Evolutionary conservation across 108 stramenopile species (phyloP).

Genomic region (Aurantiochytrium sp.): DNA sequence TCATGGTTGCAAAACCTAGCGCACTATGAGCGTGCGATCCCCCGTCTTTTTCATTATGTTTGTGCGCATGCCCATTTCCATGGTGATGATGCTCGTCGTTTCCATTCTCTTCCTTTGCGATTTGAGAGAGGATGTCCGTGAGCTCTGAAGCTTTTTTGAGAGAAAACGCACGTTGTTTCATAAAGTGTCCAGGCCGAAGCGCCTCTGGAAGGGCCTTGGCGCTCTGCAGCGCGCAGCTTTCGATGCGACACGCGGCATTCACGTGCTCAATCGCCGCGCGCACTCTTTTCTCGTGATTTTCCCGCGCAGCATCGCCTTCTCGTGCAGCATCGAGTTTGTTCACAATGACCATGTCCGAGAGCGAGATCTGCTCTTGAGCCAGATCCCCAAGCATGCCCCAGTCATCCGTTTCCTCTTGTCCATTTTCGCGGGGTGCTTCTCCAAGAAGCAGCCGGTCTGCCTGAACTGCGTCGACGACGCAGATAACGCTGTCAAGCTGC

Average conservation of each 20-base stretch:
- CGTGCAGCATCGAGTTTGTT: constrained; percentile 40
- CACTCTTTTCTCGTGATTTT: neutral
- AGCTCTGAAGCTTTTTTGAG: neutral
- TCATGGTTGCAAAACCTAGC: neutral
- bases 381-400: constrained; percentile 69
- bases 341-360: constrained; percentile 30
- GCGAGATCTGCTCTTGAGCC: constrained; percentile 85
- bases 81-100: neutral
- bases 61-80: neutral
- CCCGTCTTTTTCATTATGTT: neutral
- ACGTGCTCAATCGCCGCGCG: neutral
- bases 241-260: neutral
- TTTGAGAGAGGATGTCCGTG: neutral
- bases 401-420: neutral
- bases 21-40: neutral
- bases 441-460: neutral
- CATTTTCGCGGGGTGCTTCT: neutral
- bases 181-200: neutral
- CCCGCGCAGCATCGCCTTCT: neutral
- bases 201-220: neutral
- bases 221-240: neutral
- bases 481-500: constrained; percentile 13
- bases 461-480: constrained; percentile 17
- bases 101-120: neutral
- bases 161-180: neutral